Conservation (phyloP, 1,139 yeast species). For the Zygosaccharomyces sapae region DNA sequence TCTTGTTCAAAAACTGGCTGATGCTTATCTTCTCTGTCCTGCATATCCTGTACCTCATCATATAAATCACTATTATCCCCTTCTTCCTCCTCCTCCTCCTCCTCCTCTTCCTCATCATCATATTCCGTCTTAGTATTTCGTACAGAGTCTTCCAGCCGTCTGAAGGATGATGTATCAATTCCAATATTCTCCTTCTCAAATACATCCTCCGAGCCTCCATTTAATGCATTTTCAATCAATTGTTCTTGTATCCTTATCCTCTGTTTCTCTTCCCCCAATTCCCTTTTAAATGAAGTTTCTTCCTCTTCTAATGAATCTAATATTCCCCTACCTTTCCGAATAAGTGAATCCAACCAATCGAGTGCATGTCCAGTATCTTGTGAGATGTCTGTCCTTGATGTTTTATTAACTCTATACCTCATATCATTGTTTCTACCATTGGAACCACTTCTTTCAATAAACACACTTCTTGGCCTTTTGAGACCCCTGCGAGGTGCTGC, state of each 20-base stretch:
- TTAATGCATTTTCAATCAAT: slow-evolving; percentile 9
- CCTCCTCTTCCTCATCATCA: background rate
- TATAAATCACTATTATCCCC: too few relatives aligned
- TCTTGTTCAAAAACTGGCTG: slow-evolving; percentile 7
- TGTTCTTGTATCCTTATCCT: slow-evolving; percentile 5
- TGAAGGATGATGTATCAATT: slow-evolving; percentile 20
- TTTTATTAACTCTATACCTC: slow-evolving; percentile 9
- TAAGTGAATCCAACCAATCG: slow-evolving; percentile 50
- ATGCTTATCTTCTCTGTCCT: background rate
- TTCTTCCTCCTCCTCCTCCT: too few relatives aligned
- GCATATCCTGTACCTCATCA: background rate
- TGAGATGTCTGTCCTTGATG: background rate
- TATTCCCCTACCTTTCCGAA: slow-evolving; percentile 41
- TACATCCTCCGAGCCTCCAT: background rate
- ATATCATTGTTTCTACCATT: slow-evolving; percentile 2
- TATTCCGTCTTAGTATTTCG: slow-evolving; percentile 17
- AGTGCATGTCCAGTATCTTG: slow-evolving; percentile 24
- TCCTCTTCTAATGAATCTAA: slow-evolving; percentile 42
- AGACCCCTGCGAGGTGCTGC: slow-evolving; percentile 11
- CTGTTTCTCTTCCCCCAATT: slow-evolving; percentile 35
- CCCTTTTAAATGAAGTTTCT: slow-evolving; percentile 37
- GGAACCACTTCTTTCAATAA: slow-evolving; percentile 1
- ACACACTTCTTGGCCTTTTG: slow-evolving; percentile 10
- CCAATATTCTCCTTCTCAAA: background rate
- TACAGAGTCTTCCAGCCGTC: slow-evolving; percentile 19